Percentiles rank a stretch among this genome's conserved stretches.
These are phyloP conservation scores for Periconia macrospinosa DNA, from an alignment of 2,329 filamentous ascomycete species.

Conservation along the genomic window DNA sequence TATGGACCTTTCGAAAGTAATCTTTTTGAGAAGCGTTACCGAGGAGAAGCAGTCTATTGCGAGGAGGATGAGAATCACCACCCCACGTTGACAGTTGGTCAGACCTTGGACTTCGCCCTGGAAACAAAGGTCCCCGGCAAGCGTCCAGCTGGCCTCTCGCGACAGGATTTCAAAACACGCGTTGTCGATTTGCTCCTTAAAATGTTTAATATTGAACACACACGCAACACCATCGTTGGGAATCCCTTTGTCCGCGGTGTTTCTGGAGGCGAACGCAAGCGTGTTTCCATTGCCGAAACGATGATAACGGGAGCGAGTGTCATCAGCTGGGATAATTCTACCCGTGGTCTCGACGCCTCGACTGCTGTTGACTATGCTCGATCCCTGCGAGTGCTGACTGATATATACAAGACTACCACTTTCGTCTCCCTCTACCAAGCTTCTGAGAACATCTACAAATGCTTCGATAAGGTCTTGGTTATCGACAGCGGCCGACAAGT, in stretches of 20 bases:
- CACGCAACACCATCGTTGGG: slow-evolving; percentile 80
- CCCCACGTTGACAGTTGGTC: slow-evolving; percentile 81
- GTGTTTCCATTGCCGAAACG: slow-evolving; percentile 81
- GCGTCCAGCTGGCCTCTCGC: slow-evolving; percentile 72
- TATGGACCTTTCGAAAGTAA: slow-evolving; percentile 75
- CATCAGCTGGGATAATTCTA: slow-evolving; percentile 63
- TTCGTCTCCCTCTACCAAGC: slow-evolving; percentile 88
- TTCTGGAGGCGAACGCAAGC: slow-evolving; percentile 77
- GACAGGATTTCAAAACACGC: slow-evolving; percentile 73
- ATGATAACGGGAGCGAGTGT: slow-evolving; percentile 74
- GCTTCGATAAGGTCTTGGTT: slow-evolving; percentile 83
- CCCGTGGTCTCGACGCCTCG: slow-evolving; percentile 52
- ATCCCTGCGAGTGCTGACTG: slow-evolving; percentile 64
- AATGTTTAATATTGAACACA: slow-evolving; percentile 95
- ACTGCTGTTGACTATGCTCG: slow-evolving; percentile 54
- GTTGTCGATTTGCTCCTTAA: slow-evolving; percentile 75
- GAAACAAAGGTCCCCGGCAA: slow-evolving; percentile 84
- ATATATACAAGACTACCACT: slow-evolving; percentile 80
- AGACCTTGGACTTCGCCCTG: slow-evolving; percentile 82
- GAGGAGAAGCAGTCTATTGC: slow-evolving; percentile 84
- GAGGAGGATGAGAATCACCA: slow-evolving; percentile 86
- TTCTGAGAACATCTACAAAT: slow-evolving; percentile 76
- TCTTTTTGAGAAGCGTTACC: slow-evolving; percentile 71
- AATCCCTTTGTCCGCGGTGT: slow-evolving; percentile 80
- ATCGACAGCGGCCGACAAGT: slow-evolving; percentile 76